A percentile compares a stretch with the other conserved stretches of the same genome.
These are phyloP conservation scores for Fusarium scirpi DNA, from an alignment of 2,329 filamentous ascomycete genomes.

Conservation along the genomic window DNA sequence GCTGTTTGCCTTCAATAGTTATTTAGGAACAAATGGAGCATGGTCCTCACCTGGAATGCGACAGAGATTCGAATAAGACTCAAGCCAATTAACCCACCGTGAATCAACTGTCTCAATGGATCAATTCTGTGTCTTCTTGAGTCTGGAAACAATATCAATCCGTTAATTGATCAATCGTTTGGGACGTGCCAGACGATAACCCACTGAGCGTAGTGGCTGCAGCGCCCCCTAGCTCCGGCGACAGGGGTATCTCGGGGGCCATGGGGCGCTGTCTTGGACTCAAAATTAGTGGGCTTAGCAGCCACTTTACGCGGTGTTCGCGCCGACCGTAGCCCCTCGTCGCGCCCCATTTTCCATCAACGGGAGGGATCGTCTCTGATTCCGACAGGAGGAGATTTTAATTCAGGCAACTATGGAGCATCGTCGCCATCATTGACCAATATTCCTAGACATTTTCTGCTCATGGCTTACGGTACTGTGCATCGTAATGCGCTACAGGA, in stretches of 20 bases:
- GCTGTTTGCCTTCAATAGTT: background rate
- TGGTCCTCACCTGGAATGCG: background rate
- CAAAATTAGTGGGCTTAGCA: conserved; percentile 42
- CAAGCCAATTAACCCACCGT: background rate
- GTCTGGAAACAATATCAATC: conserved; percentile 13
- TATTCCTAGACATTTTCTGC: conserved; percentile 38
- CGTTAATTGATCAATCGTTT: conserved; percentile 25
- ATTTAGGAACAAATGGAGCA: background rate
- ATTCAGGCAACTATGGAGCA: conserved; percentile 51
- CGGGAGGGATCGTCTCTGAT: conserved; percentile 40
- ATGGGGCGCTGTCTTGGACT: conserved; percentile 37
- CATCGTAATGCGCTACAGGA: conserved; percentile 14
- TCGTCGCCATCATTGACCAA: conserved; percentile 38
- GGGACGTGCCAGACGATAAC: conserved; percentile 31
- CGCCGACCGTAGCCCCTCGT: conserved; percentile 44
- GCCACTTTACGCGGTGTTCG: conserved; percentile 49
- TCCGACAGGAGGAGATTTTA: conserved; percentile 38
- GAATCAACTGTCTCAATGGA: conserved; percentile 29
- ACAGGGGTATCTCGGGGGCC: conserved; percentile 28
- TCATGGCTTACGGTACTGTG: conserved; percentile 16
- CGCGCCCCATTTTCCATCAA: conserved; percentile 46
- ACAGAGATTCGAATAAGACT: background rate
- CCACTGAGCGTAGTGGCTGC: conserved; percentile 38
- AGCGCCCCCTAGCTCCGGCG: conserved; percentile 32
- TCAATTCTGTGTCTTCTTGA: conserved; percentile 9